phyloP scores from a whole-genome alignment of 129 eudicot genomes.

The Pittosporum tobira region DNA sequence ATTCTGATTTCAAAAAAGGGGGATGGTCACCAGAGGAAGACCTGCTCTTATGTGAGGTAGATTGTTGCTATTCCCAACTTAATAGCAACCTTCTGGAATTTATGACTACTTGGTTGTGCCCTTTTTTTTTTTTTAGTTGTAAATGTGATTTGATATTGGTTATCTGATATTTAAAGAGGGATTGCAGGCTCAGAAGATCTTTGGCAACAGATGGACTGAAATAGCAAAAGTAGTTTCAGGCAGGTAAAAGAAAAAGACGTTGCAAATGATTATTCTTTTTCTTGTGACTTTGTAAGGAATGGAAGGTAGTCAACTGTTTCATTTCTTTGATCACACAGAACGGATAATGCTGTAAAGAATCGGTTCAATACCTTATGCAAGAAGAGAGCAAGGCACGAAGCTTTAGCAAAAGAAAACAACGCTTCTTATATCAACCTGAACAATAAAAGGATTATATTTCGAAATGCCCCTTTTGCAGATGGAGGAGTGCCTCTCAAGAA shows the following conservation, averaged over 20 bases:
- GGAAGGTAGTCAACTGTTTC: neutral
- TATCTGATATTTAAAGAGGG: conserved; percentile 20
- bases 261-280: neutral
- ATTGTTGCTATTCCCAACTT: neutral
- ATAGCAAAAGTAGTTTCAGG: conserved; percentile 98
- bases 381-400: conserved; percentile 73
- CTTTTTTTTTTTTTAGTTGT: conserved; percentile 16
- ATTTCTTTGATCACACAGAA: conserved; percentile 29
- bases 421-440: conserved; percentile 40
- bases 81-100: neutral
- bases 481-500: conserved; percentile 40
- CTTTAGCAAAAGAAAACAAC: conserved; percentile 67
- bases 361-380: conserved; percentile 79
- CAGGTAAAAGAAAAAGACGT: conserved; percentile 39
- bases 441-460: conserved; percentile 62
- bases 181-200: conserved; percentile 86
- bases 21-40: conserved; percentile 99
- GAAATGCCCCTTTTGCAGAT: conserved; percentile 29
- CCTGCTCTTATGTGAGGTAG: conserved; percentile 34
- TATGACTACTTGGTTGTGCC: no score
- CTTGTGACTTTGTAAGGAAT: neutral
- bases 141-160: neutral
- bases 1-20: conserved; percentile 90
- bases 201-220: conserved; percentile 98
- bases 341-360: conserved; percentile 96